phyloP scores from a whole-genome alignment of 441 rosid genomes.

The Arabidopsis hybrid region DNA sequence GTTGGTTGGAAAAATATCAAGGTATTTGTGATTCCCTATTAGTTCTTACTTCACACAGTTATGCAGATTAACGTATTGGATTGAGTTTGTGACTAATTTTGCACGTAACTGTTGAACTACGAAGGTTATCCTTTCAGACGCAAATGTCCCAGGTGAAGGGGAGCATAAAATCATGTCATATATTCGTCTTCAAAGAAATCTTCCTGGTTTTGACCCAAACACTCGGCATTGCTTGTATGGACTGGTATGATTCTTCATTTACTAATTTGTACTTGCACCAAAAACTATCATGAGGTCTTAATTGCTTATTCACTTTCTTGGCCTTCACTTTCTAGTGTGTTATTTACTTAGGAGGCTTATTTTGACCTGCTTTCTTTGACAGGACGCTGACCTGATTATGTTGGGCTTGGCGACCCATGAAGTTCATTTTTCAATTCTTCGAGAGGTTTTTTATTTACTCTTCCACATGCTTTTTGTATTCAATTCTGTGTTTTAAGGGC shows the following conservation, averaged over 20 bases:
- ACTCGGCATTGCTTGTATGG: slow-evolving; percentile 96
- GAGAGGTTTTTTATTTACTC: slow-evolving; percentile 74
- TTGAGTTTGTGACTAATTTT: slow-evolving; percentile 35
- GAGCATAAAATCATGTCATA: slow-evolving; percentile 97
- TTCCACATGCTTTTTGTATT: not conserved
- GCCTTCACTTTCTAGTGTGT: slow-evolving; percentile 8
- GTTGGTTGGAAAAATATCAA: slow-evolving; percentile 55
- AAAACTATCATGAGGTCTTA: not conserved
- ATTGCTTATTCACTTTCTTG: slow-evolving; percentile 20
- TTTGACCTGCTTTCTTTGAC: slow-evolving; percentile 43
- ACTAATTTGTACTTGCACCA: not conserved
- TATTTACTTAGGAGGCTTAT: slow-evolving; percentile 30
- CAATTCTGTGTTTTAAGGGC: not conserved
- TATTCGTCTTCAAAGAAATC: slow-evolving; percentile 93
- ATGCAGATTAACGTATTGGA: not conserved
- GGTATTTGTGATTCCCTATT: slow-evolving; percentile 43
- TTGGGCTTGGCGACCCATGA: slow-evolving; percentile 97
- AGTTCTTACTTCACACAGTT: not conserved
- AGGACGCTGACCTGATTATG: slow-evolving; percentile 99
- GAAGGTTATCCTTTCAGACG: slow-evolving; percentile 97
- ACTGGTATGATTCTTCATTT: slow-evolving; percentile 70
- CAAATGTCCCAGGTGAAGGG: slow-evolving; percentile 99
- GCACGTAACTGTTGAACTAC: slow-evolving; percentile 39
- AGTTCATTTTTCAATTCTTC: slow-evolving; percentile 93
- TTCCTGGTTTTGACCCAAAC: slow-evolving; percentile 91